Percentiles rank a stretch among this genome's conserved stretches.
These are phyloP conservation scores for Solanum pennellii DNA, from an alignment of 257 asterid genomes.

Conservation along the genomic window DNA sequence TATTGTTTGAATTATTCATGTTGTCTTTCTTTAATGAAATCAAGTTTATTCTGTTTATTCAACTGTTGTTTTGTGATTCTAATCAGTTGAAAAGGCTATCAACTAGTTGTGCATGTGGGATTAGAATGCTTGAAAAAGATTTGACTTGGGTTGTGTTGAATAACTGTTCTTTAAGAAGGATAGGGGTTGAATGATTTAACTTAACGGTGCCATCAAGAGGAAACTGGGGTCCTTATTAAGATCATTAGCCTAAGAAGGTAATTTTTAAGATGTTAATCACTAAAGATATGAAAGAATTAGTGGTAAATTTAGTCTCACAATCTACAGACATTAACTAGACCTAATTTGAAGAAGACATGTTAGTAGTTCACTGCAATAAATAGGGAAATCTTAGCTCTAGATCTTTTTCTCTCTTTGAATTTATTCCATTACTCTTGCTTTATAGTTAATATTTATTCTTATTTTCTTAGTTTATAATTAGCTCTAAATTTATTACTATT, in stretches of 20 bases:
- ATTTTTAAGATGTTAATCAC: not conserved
- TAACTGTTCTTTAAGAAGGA: not conserved
- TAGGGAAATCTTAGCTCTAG: not conserved
- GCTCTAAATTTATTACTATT: not conserved
- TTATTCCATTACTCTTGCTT: not conserved
- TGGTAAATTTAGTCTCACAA: not conserved
- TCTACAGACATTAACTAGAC: not conserved
- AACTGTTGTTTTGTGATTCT: not conserved
- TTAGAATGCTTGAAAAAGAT: not conserved
- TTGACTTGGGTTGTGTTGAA: not conserved
- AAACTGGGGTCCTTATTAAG: not conserved
- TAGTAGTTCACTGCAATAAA: not conserved
- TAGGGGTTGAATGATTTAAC: not conserved
- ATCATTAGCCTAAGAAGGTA: not conserved
- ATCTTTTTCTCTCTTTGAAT: not conserved
- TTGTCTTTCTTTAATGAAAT: not conserved
- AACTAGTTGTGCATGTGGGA: not conserved
- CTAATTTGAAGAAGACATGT: not conserved
- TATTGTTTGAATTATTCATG: not conserved
- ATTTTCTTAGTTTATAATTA: not conserved
- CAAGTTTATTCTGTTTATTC: not conserved
- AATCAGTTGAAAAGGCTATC: not conserved
- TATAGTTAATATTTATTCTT: not conserved
- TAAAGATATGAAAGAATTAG: not conserved
- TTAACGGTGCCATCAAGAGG: not conserved